A percentile compares a stretch with the other conserved stretches of the same genome.
Conservation (phyloP, 139 green algal genomes). For the Chlamydomonas sp. region DNA sequence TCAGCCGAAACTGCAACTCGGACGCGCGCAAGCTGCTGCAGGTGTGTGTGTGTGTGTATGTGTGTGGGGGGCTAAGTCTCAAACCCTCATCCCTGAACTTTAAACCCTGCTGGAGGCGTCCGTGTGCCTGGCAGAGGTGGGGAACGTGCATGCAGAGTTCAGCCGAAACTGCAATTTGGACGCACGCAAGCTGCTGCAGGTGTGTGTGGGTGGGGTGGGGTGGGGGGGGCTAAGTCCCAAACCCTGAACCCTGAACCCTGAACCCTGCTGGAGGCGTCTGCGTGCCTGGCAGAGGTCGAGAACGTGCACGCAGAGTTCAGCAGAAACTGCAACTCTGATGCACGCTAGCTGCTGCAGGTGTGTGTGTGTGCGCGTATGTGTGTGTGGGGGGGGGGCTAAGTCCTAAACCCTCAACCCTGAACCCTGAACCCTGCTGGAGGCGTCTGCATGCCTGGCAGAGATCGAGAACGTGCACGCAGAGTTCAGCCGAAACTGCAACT, state of each 20-base stretch:
- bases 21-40: constrained; percentile 39
- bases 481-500: constrained; percentile 45
- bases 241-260: too few relatives aligned
- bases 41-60: too few relatives aligned
- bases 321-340: constrained; percentile 45
- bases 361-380: too few relatives aligned
- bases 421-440: constrained; percentile 1
- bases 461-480: constrained; percentile 30
- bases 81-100: background rate
- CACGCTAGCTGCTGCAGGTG: constrained; percentile 36
- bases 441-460: too few relatives aligned
- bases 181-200: constrained; percentile 37
- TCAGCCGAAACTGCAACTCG: constrained; percentile 38
- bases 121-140: constrained; percentile 18
- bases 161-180: constrained; percentile 42
- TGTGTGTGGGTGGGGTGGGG: too few relatives aligned
- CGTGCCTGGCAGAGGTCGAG: constrained; percentile 9
- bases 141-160: constrained; percentile 28
- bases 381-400: background rate
- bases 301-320: constrained; percentile 31
- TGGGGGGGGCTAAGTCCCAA: too few relatives aligned
- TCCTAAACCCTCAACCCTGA: background rate
- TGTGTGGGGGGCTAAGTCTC: too few relatives aligned
- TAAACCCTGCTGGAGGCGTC: too few relatives aligned
- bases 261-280: too few relatives aligned